phyloP scores from a whole-genome alignment of 352 stramenopile genomes.

The Pythium myriotylum region DNA sequence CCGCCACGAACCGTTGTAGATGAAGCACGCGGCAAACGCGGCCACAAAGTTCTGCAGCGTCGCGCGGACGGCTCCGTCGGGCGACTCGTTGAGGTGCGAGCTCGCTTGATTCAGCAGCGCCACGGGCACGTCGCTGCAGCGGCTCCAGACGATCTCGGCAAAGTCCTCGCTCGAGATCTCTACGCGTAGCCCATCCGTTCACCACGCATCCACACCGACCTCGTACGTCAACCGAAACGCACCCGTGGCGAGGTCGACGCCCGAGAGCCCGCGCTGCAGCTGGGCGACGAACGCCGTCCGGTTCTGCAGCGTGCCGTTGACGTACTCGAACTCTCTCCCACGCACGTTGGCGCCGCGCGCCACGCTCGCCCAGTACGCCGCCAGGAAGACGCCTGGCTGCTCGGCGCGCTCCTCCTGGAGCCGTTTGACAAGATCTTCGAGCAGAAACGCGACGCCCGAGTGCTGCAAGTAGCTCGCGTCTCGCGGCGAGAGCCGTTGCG shows the following conservation, averaged over 20 bases:
- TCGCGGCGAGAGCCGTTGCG: conserved; percentile 35
- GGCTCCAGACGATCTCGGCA: conserved; percentile 54
- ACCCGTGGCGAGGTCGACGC: conserved; percentile 47
- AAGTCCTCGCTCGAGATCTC: conserved; percentile 62
- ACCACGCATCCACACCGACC: no score
- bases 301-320: conserved; percentile 60
- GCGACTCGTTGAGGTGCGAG: conserved; percentile 39
- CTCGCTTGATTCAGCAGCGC: conserved; percentile 45
- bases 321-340: conserved; percentile 47
- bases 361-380: conserved; percentile 44
- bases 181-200: no score
- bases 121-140: conserved; percentile 53
- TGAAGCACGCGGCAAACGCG: conserved; percentile 46
- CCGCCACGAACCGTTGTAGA: conserved; percentile 48
- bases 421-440: conserved; percentile 57
- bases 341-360: conserved; percentile 41
- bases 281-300: conserved; percentile 47
- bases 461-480: conserved; percentile 64
- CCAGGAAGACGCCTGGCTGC: conserved; percentile 40
- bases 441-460: conserved; percentile 52
- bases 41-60: conserved; percentile 37
- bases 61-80: conserved; percentile 32
- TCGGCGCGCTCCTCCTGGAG: conserved; percentile 54
- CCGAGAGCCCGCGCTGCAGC: conserved; percentile 41
- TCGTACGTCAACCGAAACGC: neutral